A percentile compares a stretch with the other conserved stretches of the same genome.
phyloP scores from a whole-genome alignment of 257 asterid species.

The Asclepias syriaca region DNA sequence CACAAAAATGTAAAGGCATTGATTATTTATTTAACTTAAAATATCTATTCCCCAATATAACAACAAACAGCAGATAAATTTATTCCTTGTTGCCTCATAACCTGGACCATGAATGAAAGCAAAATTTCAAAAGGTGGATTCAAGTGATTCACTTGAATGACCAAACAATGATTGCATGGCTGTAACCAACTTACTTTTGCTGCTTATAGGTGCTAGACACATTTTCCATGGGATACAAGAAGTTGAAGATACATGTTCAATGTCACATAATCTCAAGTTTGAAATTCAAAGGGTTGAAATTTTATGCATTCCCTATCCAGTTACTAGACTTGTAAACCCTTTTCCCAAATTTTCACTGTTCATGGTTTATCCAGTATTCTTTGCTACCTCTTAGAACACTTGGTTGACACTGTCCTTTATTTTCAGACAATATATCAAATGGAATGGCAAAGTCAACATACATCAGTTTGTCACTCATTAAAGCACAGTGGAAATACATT shows the following conservation, averaged over 20 bases:
- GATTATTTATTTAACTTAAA: slow-evolving; percentile 14
- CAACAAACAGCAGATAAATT: background rate
- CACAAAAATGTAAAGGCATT: slow-evolving; percentile 13
- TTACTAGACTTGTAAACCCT: background rate
- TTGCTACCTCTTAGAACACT: background rate
- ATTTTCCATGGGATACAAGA: background rate
- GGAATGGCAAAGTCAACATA: background rate
- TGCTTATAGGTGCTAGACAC: background rate
- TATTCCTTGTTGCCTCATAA: background rate
- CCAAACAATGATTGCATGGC: background rate
- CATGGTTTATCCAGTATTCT: background rate
- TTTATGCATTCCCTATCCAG: background rate
- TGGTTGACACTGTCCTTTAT: background rate
- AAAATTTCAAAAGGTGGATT: background rate
- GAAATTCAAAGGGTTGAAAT: background rate
- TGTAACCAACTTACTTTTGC: background rate
- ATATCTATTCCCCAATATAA: slow-evolving; percentile 10
- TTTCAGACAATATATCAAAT: background rate
- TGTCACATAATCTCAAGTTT: background rate
- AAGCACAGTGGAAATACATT: background rate
- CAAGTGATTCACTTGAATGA: background rate
- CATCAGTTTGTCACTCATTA: background rate
- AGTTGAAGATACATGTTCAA: background rate
- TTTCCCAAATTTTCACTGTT: background rate
- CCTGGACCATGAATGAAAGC: background rate